A percentile compares a stretch with the other conserved stretches of the same genome.
These are phyloP conservation scores for Epichloe hybrida DNA, from an alignment of 2,329 filamentous ascomycete genomes.

Conservation along the genomic window DNA sequence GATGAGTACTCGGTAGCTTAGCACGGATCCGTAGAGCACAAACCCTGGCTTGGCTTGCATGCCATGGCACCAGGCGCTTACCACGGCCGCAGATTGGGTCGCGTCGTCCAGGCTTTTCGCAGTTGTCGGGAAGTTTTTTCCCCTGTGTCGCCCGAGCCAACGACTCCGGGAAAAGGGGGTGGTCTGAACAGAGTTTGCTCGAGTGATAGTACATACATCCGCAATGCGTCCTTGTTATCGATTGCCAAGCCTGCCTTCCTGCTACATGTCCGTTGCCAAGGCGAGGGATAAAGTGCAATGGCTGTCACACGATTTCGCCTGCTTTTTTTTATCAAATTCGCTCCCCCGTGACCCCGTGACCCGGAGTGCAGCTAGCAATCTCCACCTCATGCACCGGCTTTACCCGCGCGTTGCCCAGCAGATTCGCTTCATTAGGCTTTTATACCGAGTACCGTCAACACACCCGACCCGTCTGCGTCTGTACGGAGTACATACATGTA, in stretches of 20 bases:
- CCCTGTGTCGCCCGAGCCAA: neutral
- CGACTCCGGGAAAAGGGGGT: neutral
- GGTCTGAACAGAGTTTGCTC: neutral
- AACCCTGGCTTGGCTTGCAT: too few relatives aligned
- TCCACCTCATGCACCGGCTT: neutral
- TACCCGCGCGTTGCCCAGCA: neutral
- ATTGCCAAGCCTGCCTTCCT: too few relatives aligned
- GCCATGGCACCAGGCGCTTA: constrained; percentile 6
- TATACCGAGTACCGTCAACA: too few relatives aligned
- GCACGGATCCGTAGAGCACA: neutral
- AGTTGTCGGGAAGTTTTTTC: neutral
- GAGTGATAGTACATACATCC: too few relatives aligned
- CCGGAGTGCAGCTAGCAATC: neutral
- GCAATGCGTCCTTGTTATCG: too few relatives aligned
- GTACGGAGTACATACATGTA: too few relatives aligned
- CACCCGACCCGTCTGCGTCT: too few relatives aligned
- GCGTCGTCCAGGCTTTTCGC: constrained; percentile 4
- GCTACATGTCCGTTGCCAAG: too few relatives aligned
- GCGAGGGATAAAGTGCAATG: too few relatives aligned
- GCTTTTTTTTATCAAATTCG: neutral
- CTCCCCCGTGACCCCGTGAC: too few relatives aligned
- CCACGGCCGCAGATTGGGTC: constrained; percentile 6
- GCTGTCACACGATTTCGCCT: too few relatives aligned
- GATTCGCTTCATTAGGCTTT: too few relatives aligned
- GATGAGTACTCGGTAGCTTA: neutral